Conservation (phyloP, 192 early-diverging fungal species). For the Coemansia sp. region DNA sequence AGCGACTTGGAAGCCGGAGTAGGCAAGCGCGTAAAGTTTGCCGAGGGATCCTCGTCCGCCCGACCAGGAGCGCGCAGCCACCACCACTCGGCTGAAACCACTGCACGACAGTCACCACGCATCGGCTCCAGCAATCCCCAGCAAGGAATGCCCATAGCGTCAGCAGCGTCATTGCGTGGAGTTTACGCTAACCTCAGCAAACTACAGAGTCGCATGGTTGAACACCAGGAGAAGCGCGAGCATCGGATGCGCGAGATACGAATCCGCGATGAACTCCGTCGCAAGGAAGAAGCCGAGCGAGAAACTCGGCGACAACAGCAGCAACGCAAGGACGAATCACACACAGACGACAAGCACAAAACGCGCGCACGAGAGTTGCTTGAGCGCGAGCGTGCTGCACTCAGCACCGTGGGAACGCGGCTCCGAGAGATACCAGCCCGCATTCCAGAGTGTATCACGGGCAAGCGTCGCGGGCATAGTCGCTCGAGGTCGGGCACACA, state of each 20-base stretch:
- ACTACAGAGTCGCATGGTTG: slow-evolving; percentile 51
- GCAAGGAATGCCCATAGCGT: background rate
- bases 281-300: slow-evolving; percentile 22
- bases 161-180: slow-evolving; percentile 42
- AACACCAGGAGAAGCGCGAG: slow-evolving; percentile 49
- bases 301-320: slow-evolving; percentile 13
- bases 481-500: slow-evolving; percentile 14
- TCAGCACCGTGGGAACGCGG: slow-evolving; percentile 19
- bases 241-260: slow-evolving; percentile 35
- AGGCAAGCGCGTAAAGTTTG: slow-evolving; percentile 2
- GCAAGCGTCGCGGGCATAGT: slow-evolving; percentile 14
- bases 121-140: background rate
- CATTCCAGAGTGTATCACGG: slow-evolving; percentile 18
- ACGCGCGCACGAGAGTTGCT: background rate
- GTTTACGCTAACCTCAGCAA: slow-evolving; percentile 53
- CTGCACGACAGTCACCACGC: slow-evolving; percentile 1
- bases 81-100: background rate
- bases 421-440: slow-evolving; percentile 29
- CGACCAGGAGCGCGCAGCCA: background rate
- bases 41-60: background rate
- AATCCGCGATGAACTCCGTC: slow-evolving; percentile 11
- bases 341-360: background rate
- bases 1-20: slow-evolving; percentile 42
- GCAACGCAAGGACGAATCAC: slow-evolving; percentile 6
- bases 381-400: slow-evolving; percentile 5